phyloP scores from a whole-genome alignment of 2,329 filamentous ascomycete species.

The Cordyceps javanica region DNA sequence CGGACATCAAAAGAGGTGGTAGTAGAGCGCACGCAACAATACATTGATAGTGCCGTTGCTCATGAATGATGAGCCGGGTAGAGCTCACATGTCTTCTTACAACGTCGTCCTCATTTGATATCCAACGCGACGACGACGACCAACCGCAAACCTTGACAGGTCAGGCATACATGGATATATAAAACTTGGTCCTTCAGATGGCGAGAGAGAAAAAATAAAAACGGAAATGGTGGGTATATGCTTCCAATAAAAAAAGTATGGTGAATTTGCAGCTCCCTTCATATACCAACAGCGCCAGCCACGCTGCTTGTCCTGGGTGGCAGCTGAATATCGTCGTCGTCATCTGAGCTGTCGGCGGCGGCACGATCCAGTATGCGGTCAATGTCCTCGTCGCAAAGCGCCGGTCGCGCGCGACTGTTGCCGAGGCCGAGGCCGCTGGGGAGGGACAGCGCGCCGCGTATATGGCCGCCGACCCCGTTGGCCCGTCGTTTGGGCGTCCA shows the following conservation, averaged over 20 bases:
- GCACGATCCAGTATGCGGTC: slow-evolving; percentile 52
- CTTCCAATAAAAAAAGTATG: neutral
- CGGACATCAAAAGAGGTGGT: no score
- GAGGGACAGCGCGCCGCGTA: slow-evolving; percentile 39
- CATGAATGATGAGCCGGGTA: neutral
- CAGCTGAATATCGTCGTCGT: slow-evolving; percentile 51
- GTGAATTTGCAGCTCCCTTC: neutral
- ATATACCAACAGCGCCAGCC: slow-evolving; percentile 15
- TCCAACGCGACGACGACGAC: neutral
- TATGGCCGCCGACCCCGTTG: slow-evolving; percentile 32
- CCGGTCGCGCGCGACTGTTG: slow-evolving; percentile 30
- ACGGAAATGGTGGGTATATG: neutral
- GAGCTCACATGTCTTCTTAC: neutral
- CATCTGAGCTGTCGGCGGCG: slow-evolving; percentile 49
- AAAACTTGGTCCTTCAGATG: neutral
- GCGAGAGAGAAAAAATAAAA: slow-evolving; percentile 18
- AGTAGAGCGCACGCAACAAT: neutral
- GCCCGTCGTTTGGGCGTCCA: slow-evolving; percentile 39
- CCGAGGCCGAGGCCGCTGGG: slow-evolving; percentile 41
- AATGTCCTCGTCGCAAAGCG: slow-evolving; percentile 49
- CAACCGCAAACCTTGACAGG: neutral
- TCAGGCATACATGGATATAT: neutral
- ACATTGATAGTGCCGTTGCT: neutral
- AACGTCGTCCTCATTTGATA: neutral
- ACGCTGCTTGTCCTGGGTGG: slow-evolving; percentile 28